These are phyloP conservation scores for Eragrostis curvula DNA, from an alignment of 176 grass and related monocot genomes.

Conservation along the genomic window DNA sequence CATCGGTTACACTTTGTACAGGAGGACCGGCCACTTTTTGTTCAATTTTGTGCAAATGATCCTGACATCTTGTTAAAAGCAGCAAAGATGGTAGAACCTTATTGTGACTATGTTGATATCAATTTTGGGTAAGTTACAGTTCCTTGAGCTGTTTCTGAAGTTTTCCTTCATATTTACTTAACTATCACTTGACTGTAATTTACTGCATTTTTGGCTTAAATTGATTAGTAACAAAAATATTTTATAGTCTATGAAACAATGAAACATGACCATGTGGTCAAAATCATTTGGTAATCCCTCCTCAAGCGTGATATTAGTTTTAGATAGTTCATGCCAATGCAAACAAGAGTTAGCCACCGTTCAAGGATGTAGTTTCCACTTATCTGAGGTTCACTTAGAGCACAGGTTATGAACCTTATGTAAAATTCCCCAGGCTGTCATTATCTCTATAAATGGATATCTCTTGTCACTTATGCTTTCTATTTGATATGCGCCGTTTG, in stretches of 20 bases:
- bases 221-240: too few relatives aligned
- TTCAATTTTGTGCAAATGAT: slow-evolving; percentile 99
- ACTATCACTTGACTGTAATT: background rate
- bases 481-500: background rate
- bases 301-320: background rate
- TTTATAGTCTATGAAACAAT: too few relatives aligned
- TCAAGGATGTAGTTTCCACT: background rate
- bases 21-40: slow-evolving; percentile 93
- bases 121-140: slow-evolving; percentile 78
- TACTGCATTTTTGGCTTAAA: background rate
- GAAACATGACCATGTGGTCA: too few relatives aligned
- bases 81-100: slow-evolving; percentile 74
- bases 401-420: background rate
- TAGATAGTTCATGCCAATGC: background rate
- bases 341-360: background rate
- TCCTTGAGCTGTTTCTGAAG: slow-evolving; percentile 22
- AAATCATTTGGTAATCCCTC: background rate
- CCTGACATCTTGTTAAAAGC: slow-evolving; percentile 93
- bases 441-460: background rate
- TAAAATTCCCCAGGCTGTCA: background rate
- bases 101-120: slow-evolving; percentile 97
- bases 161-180: background rate
- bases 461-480: background rate
- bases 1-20: slow-evolving; percentile 39
- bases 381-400: slow-evolving; percentile 20